phyloP scores from a whole-genome alignment of 306 rosid species.

The Coriaria nepalensis region DNA sequence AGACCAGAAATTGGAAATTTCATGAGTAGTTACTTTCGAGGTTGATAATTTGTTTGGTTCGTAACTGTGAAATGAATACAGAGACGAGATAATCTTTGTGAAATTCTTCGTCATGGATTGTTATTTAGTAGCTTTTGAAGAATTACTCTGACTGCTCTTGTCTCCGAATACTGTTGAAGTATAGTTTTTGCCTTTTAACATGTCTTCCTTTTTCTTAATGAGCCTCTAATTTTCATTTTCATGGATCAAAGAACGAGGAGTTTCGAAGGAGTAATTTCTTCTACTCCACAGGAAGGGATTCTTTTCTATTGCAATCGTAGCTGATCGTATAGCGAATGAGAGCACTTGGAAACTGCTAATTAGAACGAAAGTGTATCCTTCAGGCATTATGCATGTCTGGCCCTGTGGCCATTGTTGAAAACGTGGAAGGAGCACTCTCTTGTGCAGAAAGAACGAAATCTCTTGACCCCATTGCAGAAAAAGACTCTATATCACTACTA shows the following conservation, averaged over 20 bases:
- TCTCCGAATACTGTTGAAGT: not conserved
- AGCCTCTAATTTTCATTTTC: conserved; percentile 16
- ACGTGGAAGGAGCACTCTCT: conserved; percentile 38
- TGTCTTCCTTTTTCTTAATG: not conserved
- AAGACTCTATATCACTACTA: conserved; percentile 23
- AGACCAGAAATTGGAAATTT: too few species aligned
- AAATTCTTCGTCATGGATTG: not conserved
- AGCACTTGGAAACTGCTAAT: conserved; percentile 19
- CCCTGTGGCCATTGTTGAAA: conserved; percentile 65
- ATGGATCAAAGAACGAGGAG: conserved; percentile 28
- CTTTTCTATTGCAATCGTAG: conserved; percentile 17
- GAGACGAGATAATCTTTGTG: not conserved
- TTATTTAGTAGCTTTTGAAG: conserved; percentile 6
- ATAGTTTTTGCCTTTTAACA: not conserved
- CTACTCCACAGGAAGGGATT: conserved; percentile 18
- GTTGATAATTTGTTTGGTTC: too few species aligned
- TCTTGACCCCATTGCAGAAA: conserved; percentile 38
- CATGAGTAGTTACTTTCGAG: too few species aligned
- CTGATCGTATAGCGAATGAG: conserved; percentile 31
- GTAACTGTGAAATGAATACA: not conserved
- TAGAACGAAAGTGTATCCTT: conserved; percentile 32
- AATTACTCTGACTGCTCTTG: not conserved
- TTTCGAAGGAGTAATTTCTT: conserved; percentile 15
- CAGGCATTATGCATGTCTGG: conserved; percentile 93
- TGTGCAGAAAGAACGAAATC: conserved; percentile 70